phyloP scores from a whole-genome alignment of 495 filamentous ascomycete genomes.

The Hyphodiscus hymeniophilus region DNA sequence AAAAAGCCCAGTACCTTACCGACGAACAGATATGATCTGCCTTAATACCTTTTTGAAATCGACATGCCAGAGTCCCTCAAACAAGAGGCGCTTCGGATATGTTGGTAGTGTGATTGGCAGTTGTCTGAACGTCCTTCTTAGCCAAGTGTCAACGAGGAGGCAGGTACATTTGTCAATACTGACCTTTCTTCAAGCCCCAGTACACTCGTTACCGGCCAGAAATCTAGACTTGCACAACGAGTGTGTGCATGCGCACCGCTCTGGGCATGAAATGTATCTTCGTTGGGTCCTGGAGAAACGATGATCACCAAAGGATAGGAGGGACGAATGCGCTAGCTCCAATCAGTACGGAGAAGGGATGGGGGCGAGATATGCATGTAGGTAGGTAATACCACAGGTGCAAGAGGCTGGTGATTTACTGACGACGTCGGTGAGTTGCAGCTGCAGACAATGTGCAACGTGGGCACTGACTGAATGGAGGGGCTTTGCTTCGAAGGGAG shows the following conservation, averaged over 20 bases:
- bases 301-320: not conserved
- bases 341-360: constrained; percentile 14
- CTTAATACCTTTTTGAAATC: not conserved
- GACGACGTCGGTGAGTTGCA: constrained; percentile 18
- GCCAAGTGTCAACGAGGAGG: not conserved
- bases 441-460: constrained; percentile 15
- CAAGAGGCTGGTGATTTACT: constrained; percentile 14
- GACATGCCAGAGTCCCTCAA: constrained; percentile 10
- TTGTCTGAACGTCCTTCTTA: not conserved
- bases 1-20: constrained; percentile 1
- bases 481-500: too few relatives aligned
- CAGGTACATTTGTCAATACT: not conserved
- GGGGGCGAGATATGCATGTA: constrained; percentile 13
- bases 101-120: not conserved
- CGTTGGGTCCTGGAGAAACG: not conserved
- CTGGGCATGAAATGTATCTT: too few relatives aligned
- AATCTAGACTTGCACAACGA: too few relatives aligned
- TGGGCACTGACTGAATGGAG: not conserved
- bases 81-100: not conserved
- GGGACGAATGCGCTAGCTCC: constrained; percentile 16
- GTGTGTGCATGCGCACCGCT: too few relatives aligned
- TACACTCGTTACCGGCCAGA: too few relatives aligned
- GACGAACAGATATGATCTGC: constrained; percentile 1
- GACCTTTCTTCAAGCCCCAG: not conserved
- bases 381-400: constrained; percentile 23